Conservation (phyloP, 176 grass and related monocot species). For the Rhynchospora tenuis region DNA sequence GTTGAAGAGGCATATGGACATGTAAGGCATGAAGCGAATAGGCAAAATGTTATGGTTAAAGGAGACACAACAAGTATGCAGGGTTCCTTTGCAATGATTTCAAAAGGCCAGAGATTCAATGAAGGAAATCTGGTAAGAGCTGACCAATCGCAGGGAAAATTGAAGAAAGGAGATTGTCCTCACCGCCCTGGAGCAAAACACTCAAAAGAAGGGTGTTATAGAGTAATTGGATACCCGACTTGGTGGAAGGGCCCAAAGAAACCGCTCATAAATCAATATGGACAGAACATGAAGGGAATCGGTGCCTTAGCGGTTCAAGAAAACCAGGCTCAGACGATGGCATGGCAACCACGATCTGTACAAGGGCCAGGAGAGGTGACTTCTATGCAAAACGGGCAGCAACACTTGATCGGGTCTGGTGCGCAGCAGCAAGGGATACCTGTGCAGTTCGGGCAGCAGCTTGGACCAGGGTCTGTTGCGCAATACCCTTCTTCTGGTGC, state of each 20-base stretch:
- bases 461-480: no score
- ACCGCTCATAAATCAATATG: not conserved
- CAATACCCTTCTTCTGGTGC: no score
- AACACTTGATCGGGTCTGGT: no score
- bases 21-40: not conserved
- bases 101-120: not conserved
- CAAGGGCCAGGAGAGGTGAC: no score
- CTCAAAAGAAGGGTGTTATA: not conserved
- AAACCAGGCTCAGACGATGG: not conserved
- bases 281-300: not conserved
- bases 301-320: not conserved
- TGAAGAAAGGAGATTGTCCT: not conserved
- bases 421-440: no score
- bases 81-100: not conserved
- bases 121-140: not conserved
- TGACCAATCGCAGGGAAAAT: not conserved
- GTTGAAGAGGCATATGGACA: not conserved
- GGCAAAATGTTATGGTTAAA: not conserved
- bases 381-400: no score
- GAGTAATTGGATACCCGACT: not conserved
- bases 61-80: no score
- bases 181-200: not conserved
- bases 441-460: no score
- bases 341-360: no score
- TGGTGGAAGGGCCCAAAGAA: not conserved